A percentile compares a stretch with the other conserved stretches of the same genome.
phyloP scores from a whole-genome alignment of 2,329 filamentous ascomycete species.

The Penicillium fuscoglaucum region DNA sequence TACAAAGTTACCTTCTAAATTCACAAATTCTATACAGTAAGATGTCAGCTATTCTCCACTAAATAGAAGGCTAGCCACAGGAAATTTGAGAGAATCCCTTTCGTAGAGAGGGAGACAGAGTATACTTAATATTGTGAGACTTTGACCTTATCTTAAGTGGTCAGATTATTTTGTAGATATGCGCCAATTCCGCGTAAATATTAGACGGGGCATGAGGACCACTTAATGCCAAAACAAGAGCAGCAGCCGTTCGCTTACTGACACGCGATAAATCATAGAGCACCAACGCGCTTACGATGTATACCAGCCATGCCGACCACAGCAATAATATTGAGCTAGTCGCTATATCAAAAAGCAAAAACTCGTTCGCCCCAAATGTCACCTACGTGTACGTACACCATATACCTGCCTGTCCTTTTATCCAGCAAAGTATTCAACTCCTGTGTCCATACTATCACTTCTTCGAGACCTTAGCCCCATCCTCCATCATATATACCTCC shows the following conservation, averaged over 20 bases:
- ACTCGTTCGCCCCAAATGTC: no score
- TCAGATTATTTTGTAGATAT: background rate
- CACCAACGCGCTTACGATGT: background rate
- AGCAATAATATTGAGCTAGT: background rate
- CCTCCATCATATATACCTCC: background rate
- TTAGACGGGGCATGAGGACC: background rate
- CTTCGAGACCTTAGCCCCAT: background rate
- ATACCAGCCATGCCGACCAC: background rate
- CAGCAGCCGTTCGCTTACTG: background rate
- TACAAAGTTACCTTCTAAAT: background rate
- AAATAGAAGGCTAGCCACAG: background rate
- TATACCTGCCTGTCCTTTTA: background rate
- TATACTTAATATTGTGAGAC: background rate
- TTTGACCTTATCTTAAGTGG: background rate
- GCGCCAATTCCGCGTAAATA: background rate
- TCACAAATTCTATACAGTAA: accelerated
- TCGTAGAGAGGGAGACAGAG: background rate
- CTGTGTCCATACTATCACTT: background rate
- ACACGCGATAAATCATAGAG: background rate
- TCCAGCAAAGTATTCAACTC: background rate
- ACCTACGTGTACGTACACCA: no score
- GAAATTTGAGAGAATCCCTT: background rate
- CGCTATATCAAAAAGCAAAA: background rate
- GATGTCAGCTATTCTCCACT: background rate
- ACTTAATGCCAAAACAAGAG: background rate